Evolutionary conservation across 108 stramenopile genomes (phyloP).

Genomic region (Halocafeteria seosinensis): DNA sequence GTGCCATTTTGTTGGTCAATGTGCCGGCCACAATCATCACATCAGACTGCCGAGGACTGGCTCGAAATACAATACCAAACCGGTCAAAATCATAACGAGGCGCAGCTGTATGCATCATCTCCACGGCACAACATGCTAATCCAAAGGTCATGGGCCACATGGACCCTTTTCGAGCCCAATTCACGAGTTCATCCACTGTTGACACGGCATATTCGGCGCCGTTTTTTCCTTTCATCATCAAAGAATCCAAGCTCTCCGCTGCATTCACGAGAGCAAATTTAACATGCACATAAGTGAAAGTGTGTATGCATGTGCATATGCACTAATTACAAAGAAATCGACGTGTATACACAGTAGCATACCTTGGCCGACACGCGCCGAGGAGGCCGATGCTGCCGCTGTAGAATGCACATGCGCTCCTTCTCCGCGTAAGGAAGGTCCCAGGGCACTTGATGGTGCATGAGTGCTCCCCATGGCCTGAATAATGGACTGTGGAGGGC

Average conservation of each 20-base stretch:
- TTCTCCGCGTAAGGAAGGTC: too few relatives aligned
- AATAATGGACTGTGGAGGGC: too few relatives aligned
- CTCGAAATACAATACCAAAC: constrained; percentile 91
- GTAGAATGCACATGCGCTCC: too few relatives aligned
- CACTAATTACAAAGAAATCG: too few relatives aligned
- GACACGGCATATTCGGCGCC: constrained; percentile 89
- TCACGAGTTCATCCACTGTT: constrained; percentile 89
- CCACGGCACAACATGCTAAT: constrained; percentile 95
- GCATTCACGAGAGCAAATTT: too few relatives aligned
- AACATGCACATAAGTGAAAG: too few relatives aligned
- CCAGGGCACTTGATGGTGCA: too few relatives aligned
- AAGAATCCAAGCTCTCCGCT: neutral
- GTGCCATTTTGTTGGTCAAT: constrained; percentile 98
- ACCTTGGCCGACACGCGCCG: too few relatives aligned
- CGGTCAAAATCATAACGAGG: constrained; percentile 98
- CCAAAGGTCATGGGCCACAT: constrained; percentile 99
- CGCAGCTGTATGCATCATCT: constrained; percentile 98
- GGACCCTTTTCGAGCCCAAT: constrained; percentile 97
- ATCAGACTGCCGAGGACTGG: constrained; percentile 76
- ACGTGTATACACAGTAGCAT: too few relatives aligned
- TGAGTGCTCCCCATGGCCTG: too few relatives aligned
- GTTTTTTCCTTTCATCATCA: neutral
- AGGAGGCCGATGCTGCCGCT: too few relatives aligned
- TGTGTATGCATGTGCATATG: too few relatives aligned
- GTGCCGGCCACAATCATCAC: constrained; percentile 99